These are phyloP conservation scores for Dionaea muscipula DNA, from an alignment of 179 eudicot species.

Conservation along the genomic window DNA sequence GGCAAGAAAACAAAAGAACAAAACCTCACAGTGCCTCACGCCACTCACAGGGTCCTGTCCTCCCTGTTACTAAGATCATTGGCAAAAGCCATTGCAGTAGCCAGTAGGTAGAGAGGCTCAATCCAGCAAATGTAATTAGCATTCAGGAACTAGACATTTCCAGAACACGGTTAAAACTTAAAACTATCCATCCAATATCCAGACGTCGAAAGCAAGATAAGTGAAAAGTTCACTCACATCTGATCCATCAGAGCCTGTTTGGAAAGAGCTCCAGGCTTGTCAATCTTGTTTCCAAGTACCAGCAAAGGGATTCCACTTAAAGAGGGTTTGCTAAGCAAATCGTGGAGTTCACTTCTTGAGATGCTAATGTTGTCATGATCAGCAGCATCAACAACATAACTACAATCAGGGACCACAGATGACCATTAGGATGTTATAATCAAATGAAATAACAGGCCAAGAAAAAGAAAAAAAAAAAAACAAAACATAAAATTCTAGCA, in stretches of 20 bases:
- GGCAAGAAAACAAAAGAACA: too few relatives aligned
- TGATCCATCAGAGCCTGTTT: slow-evolving; percentile 73
- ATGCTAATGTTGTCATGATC: slow-evolving; percentile 79
- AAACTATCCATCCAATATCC: too few relatives aligned
- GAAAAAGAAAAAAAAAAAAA: neutral
- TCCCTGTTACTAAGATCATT: neutral
- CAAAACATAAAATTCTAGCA: too few relatives aligned
- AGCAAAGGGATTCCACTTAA: slow-evolving; percentile 80
- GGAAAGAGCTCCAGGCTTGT: slow-evolving; percentile 70
- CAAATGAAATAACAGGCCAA: neutral
- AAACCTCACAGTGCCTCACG: too few relatives aligned
- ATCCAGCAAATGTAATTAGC: too few relatives aligned
- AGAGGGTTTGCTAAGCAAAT: slow-evolving; percentile 73
- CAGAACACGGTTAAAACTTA: too few relatives aligned
- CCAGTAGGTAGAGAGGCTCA: too few relatives aligned
- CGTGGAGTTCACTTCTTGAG: slow-evolving; percentile 90
- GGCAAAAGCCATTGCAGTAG: too few relatives aligned
- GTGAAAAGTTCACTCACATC: slow-evolving; percentile 42
- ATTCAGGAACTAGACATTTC: too few relatives aligned
- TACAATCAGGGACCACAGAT: slow-evolving; percentile 22
- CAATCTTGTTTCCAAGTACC: slow-evolving; percentile 95
- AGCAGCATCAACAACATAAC: slow-evolving; percentile 96
- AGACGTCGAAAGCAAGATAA: too few relatives aligned
- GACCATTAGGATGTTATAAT: neutral
- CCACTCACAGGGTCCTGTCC: too few relatives aligned